Evolutionary conservation across 2,329 filamentous ascomycete genomes (phyloP).

Genomic region (Arthrobotrys iridis): DNA sequence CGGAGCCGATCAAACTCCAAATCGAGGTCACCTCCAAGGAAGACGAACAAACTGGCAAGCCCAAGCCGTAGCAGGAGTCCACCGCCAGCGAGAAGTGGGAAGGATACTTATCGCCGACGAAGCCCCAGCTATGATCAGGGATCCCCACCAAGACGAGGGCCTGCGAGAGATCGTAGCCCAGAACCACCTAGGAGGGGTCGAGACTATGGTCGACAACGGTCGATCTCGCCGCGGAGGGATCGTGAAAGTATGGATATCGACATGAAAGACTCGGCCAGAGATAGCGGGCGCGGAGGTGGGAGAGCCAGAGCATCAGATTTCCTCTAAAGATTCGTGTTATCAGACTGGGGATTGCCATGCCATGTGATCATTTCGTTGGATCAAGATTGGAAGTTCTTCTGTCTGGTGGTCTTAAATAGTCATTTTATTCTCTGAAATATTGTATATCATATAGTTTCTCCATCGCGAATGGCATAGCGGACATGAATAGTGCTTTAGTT

Average conservation of each 20-base stretch:
- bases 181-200: constrained; percentile 31
- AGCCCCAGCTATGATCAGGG: constrained; percentile 43
- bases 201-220: constrained; percentile 46
- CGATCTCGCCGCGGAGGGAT: constrained; percentile 30
- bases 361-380: neutral
- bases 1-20: constrained; percentile 56
- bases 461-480: constrained; percentile 10
- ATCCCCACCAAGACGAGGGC: constrained; percentile 15
- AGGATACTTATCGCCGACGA: constrained; percentile 40
- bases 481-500: constrained; percentile 10
- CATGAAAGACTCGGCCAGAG: constrained; percentile 52
- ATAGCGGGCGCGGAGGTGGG: constrained; percentile 53
- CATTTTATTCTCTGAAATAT: constrained; percentile 9
- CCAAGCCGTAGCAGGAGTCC: constrained; percentile 52
- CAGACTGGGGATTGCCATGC: neutral
- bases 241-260: constrained; percentile 41
- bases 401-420: neutral
- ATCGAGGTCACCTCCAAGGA: constrained; percentile 32
- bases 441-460: constrained; percentile 29
- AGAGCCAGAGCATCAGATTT: constrained; percentile 59
- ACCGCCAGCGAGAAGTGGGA: constrained; percentile 25
- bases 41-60: constrained; percentile 39
- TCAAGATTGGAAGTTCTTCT: constrained; percentile 2
- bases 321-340: constrained; percentile 51
- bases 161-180: constrained; percentile 5